A percentile compares a stretch with the other conserved stretches of the same genome.
These are phyloP conservation scores for Sclerotinia spermophila DNA, from an alignment of 2,329 filamentous ascomycete genomes.

Conservation along the genomic window DNA sequence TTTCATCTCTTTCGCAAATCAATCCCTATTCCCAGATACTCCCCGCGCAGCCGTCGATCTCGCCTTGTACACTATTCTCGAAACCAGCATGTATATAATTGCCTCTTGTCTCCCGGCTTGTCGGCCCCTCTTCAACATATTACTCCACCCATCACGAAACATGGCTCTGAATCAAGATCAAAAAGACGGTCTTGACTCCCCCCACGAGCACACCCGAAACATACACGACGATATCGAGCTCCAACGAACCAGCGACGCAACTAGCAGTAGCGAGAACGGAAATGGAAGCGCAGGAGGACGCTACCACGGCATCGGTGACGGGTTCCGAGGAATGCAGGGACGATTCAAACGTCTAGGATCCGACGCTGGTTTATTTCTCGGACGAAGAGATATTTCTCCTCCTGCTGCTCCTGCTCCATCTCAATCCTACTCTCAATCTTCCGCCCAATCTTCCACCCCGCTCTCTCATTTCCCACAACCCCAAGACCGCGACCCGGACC, in stretches of 20 bases:
- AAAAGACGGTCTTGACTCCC: neutral
- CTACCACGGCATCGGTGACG: neutral
- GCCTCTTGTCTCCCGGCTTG: conserved; percentile 19
- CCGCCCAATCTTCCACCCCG: too few relatives aligned
- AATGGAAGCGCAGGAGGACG: neutral
- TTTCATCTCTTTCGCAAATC: conserved; percentile 11
- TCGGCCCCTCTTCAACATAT: conserved; percentile 14
- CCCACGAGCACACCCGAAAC: neutral
- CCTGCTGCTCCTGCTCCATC: neutral
- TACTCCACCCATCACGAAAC: conserved; percentile 9
- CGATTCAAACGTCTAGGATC: conserved; percentile 9
- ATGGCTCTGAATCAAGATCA: neutral
- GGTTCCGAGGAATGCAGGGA: conserved; percentile 2
- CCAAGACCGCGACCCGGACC: neutral
- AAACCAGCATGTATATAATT: conserved; percentile 21
- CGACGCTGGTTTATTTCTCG: neutral
- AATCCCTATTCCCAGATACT: conserved; percentile 12
- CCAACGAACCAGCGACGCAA: neutral
- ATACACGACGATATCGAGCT: neutral
- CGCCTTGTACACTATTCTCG: conserved; percentile 14
- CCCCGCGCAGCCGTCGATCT: conserved; percentile 15
- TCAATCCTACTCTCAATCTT: neutral
- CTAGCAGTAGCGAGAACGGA: neutral
- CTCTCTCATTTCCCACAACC: neutral
- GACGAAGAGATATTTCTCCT: neutral